Conservation (phyloP, 192 early-diverging fungal species). For the Entomortierella chlamydospora region DNA sequence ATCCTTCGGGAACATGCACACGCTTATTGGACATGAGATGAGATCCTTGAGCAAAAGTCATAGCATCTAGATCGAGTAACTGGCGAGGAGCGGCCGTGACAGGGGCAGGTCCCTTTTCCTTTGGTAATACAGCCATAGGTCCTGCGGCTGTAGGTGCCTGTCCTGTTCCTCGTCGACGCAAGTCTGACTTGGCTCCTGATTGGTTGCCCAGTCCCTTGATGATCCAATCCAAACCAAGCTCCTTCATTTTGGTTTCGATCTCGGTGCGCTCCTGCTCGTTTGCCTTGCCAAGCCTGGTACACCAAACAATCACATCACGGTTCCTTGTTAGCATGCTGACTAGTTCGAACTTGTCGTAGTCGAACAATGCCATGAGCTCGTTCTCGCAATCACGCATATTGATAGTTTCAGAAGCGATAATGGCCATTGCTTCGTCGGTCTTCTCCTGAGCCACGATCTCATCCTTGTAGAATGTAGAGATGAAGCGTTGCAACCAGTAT, state of each 20-base stretch:
- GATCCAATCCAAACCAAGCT: conserved; percentile 75
- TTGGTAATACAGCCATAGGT: conserved; percentile 54
- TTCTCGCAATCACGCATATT: conserved; percentile 92
- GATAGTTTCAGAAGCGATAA: conserved; percentile 73
- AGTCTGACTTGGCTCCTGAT: conserved; percentile 53
- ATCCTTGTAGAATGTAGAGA: conserved; percentile 87
- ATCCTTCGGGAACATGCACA: conserved; percentile 90
- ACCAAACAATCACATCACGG: conserved; percentile 91
- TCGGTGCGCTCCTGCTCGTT: conserved; percentile 64
- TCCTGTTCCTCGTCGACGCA: conserved; percentile 61
- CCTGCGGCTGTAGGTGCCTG: conserved; percentile 64
- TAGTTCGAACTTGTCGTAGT: conserved; percentile 96
- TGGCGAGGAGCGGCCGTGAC: conserved; percentile 68
- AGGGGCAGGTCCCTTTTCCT: conserved; percentile 61
- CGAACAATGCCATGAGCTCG: conserved; percentile 94
- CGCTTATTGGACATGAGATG: conserved; percentile 99
- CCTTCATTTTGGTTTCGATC: conserved; percentile 78
- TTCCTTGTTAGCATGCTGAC: conserved; percentile 91
- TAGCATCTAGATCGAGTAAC: conserved; percentile 81
- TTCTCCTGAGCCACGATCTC: conserved; percentile 91
- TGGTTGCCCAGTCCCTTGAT: conserved; percentile 72
- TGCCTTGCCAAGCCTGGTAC: conserved; percentile 86
- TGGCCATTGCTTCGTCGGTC: conserved; percentile 76
- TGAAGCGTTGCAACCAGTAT: conserved; percentile 95
- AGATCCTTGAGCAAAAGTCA: conserved; percentile 92